Base-by-base conservation (phyloP, 2,329 filamentous ascomycete species). In the Parascedosporium putredinis region DNA sequence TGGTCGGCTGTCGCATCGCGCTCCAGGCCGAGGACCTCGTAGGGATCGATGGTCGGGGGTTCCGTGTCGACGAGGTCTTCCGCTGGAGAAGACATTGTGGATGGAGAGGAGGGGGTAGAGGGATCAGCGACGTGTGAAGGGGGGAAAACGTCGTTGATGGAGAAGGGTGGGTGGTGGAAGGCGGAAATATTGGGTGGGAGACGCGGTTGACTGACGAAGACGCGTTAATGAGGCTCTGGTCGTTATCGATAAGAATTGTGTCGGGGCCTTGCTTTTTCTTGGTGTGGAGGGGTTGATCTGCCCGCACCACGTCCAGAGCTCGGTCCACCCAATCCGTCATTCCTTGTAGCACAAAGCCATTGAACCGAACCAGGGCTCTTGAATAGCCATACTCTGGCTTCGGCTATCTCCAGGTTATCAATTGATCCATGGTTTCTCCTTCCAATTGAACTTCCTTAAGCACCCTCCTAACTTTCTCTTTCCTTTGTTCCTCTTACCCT, bases 1-100 rank as follows among this genome's bases (percentile, higher is more conserved):
- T 95, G 79, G 54, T 88, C 81, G 36, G 81, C 69, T 0, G 85
- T 86, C 12, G 89, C 89, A 48, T 78, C 71, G 53, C 79, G 79
- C 33, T 83, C 75, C 36, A 98, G 65, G 20, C 73, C 78, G 7
- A 98, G 80, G 49, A 91, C 79, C 58, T 83, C 78, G 61, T 98
- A 98, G 0, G 93, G 91, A 57, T 86, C 72, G 40, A 85, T 80
- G 16, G 60, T 60, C 0, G 86, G 85, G 1, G 79, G 83, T 33
- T 79, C 75, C 51, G 72, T 73, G 23, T 76, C 71, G 22, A 71
- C 55, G 20, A 73, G 59, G 33, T 84, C 78, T 45, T 70, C 62
- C 40, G 70, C 18, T 43, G 51, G 43, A 16, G 49, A 33, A 10
- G 51, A 53, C 51, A 49, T 49, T 20, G 18, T 24, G 18, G 16